Conservation (phyloP, 1,284 basidiomycete species). For the Ustilago shanxiensis region DNA sequence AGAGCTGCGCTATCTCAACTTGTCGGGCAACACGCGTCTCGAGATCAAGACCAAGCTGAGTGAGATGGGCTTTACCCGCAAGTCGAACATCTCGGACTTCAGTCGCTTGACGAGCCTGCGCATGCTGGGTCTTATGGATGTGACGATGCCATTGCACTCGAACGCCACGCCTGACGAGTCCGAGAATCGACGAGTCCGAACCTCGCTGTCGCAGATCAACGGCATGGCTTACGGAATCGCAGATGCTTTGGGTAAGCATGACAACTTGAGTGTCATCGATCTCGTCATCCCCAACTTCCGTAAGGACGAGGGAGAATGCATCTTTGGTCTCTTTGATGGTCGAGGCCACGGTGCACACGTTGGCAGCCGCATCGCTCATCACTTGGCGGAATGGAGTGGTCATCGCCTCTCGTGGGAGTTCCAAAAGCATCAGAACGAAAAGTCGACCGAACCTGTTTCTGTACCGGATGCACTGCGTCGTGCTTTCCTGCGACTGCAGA, state of each 20-base stretch:
- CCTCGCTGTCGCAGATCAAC: slow-evolving; percentile 89
- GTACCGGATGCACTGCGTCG: slow-evolving; percentile 63
- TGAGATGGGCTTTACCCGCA: slow-evolving; percentile 67
- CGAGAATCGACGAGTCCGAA: slow-evolving; percentile 90
- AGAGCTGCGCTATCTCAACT: slow-evolving; percentile 87
- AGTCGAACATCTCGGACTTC: slow-evolving; percentile 81
- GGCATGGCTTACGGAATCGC: slow-evolving; percentile 97
- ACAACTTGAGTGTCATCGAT: slow-evolving; percentile 85
- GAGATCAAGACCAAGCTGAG: slow-evolving; percentile 79
- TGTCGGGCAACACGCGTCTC: slow-evolving; percentile 88
- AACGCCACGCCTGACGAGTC: slow-evolving; percentile 83
- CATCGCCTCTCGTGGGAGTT: slow-evolving; percentile 60
- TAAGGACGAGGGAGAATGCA: slow-evolving; percentile 81
- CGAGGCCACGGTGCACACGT: slow-evolving; percentile 72
- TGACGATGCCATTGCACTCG: slow-evolving; percentile 77
- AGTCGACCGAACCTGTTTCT: slow-evolving; percentile 35
- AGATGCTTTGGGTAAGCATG: slow-evolving; percentile 81
- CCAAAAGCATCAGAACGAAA: slow-evolving; percentile 43
- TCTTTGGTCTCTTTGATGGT: slow-evolving; percentile 92
- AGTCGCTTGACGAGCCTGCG: slow-evolving; percentile 84
- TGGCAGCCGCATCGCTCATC: slow-evolving; percentile 75
- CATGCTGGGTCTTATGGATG: slow-evolving; percentile 96
- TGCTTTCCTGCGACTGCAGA: slow-evolving; percentile 65
- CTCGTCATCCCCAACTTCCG: slow-evolving; percentile 91
- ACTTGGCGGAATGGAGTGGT: slow-evolving; percentile 61